phyloP scores from a whole-genome alignment of 108 stramenopile genomes.

The Conticribra guillardii region DNA sequence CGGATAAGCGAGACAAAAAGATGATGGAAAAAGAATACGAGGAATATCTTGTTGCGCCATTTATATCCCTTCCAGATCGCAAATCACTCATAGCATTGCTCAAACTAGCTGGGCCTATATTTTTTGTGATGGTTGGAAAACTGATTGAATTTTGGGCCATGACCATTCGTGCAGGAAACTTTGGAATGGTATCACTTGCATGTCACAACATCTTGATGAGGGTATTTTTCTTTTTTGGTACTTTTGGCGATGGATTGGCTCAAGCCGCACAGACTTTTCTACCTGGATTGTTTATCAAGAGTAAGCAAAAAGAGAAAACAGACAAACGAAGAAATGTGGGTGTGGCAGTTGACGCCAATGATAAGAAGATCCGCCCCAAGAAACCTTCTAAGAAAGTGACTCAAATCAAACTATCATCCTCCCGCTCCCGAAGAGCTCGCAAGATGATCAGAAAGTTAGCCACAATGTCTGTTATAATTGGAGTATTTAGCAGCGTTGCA shows the following conservation, averaged over 20 bases:
- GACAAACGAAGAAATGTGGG: too few species aligned
- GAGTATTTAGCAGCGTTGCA: neutral
- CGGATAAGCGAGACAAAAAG: neutral
- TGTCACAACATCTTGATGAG: slow-evolving; percentile 80
- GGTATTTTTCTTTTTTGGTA: slow-evolving; percentile 86
- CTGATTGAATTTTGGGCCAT: slow-evolving; percentile 64
- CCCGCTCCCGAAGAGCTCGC: neutral
- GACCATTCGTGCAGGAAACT: slow-evolving; percentile 61
- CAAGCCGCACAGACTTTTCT: slow-evolving; percentile 86
- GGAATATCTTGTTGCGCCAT: slow-evolving; percentile 35
- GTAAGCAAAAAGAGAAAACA: neutral
- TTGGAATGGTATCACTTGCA: slow-evolving; percentile 73
- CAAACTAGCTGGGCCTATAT: slow-evolving; percentile 73
- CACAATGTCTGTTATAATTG: neutral
- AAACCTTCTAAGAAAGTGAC: neutral
- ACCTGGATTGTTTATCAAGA: slow-evolving; percentile 53
- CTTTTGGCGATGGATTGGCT: slow-evolving; percentile 83
- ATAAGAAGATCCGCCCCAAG: neutral
- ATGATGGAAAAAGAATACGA: neutral
- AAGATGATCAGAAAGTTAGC: slow-evolving; percentile 1
- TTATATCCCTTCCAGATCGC: slow-evolving; percentile 56
- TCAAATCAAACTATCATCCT: neutral
- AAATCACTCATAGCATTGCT: slow-evolving; percentile 50
- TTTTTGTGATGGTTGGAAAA: slow-evolving; percentile 70
- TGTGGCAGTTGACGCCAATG: too few species aligned